Conservation (phyloP, 805 yeast genomes). For the Metschnikowia orientalis region DNA sequence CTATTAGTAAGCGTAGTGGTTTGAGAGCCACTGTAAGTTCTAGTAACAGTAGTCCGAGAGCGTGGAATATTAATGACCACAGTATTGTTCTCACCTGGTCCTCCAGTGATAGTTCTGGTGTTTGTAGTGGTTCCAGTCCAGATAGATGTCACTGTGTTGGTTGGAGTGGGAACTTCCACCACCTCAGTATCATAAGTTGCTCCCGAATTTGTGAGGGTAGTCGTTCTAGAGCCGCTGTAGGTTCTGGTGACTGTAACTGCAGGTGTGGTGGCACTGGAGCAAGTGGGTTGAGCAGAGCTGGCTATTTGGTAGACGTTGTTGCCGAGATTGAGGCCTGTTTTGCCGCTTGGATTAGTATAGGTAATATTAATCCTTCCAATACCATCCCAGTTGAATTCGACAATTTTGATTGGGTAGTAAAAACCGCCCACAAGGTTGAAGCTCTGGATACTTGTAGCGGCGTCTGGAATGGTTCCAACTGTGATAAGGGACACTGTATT, state of each 20-base stretch:
- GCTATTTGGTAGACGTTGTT: conserved; percentile 3
- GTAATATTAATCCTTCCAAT: conserved; percentile 4
- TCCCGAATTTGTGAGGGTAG: neutral
- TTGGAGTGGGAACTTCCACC: conserved; percentile 12
- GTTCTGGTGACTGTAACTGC: conserved; percentile 1
- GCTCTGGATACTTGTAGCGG: neutral
- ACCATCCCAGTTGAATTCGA: conserved; percentile 11
- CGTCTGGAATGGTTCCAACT: neutral
- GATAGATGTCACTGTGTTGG: conserved; percentile 8
- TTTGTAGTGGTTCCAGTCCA: conserved; percentile 3
- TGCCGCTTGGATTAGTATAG: conserved; percentile 7
- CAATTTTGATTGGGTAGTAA: conserved; percentile 12
- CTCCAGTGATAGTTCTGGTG: conserved; percentile 7
- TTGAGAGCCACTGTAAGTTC: conserved; percentile 8
- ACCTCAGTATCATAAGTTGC: conserved; percentile 1
- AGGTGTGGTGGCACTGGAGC: conserved; percentile 3
- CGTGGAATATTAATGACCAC: conserved; percentile 12
- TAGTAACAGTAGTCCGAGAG: conserved; percentile 6
- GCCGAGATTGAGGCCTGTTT: conserved; percentile 5
- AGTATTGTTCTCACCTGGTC: conserved; percentile 11
- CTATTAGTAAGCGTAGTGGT: too few relatives aligned
- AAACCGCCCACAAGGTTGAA: conserved; percentile 7
- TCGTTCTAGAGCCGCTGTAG: conserved; percentile 6
- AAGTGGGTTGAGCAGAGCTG: conserved; percentile 1
- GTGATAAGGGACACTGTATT: conserved; percentile 1